Evolutionary conservation across 192 early-diverging fungal genomes (phyloP), one percentile per base, ranked within the genome.

Genomic region (Chytriomyces hyalinus): DNA sequence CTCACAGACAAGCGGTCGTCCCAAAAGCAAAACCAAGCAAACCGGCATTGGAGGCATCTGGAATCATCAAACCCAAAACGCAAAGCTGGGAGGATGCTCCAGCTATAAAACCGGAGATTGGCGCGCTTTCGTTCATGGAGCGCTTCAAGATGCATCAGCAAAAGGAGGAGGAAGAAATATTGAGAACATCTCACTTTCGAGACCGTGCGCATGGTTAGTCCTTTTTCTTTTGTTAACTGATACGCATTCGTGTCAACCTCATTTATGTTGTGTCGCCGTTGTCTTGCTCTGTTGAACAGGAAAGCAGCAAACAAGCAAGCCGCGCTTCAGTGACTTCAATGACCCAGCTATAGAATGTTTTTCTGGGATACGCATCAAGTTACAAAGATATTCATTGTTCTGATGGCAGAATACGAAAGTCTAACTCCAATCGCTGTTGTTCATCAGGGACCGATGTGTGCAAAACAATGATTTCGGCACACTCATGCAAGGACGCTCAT

Each of bases 271-370:
- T 57, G 2, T 22, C 9, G 11, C 15, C 47, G 17, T 13, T 46
- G 11, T 46, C 24, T 3, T 17, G 53, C 20, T 15, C 44, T 68
- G 17, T 3, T 20, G 53, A 10, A 68, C 5, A 26, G 63, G 15
- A 63, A 36, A 60, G 26, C 61, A 63, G 20, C 22, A 13, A 46
- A 17, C 36, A 22, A 46, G 13, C 61, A 44, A 6, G 13, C 72
- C 72, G 11, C 61, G 60, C 9, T n/a, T 49, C 72, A 63, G 43
- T 43, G 50, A 60, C 45, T 10, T 22, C 8, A 13, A 44, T 11
- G 72, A 73, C 63, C 36, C 72, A 20, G 11, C 61, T 1, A 63
- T 73, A 11, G 72, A 73, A 73, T 63, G 72, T 26, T 73, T 62
- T 46, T 73, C 72, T 22, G 61, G 72, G 28, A 13, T 65, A 26